Percentiles rank a stretch among this genome's conserved stretches.
Conservation (phyloP, 805 yeast genomes). For the Kodamaea jinghongensis region DNA sequence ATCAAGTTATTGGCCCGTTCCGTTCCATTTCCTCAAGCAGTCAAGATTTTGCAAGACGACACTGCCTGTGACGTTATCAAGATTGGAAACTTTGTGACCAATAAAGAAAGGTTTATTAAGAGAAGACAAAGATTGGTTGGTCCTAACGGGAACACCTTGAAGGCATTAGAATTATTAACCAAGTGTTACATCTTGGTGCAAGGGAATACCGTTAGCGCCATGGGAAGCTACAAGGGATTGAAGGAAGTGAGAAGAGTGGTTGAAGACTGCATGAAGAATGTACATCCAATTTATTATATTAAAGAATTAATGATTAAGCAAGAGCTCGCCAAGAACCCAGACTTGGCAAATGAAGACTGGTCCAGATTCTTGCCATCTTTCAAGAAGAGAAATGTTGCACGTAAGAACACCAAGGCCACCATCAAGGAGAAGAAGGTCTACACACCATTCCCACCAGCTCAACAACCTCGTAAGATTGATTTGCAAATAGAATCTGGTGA, state of each 20-base stretch:
- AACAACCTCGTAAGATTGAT: conserved; percentile 95
- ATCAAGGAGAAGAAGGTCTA: conserved; percentile 71
- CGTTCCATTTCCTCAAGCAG: conserved; percentile 95
- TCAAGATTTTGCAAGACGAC: conserved; percentile 86
- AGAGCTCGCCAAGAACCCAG: conserved; percentile 93
- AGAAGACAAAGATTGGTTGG: conserved; percentile 96
- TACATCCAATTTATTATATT: conserved; percentile 97
- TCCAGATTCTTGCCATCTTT: conserved; percentile 92
- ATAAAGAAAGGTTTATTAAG: conserved; percentile 91
- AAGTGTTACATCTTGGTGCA: conserved; percentile 94
- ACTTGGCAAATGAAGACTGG: conserved; percentile 95
- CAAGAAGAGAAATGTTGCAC: conserved; percentile 92
- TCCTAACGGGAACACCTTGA: conserved; percentile 94
- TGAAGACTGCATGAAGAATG: conserved; percentile 95
- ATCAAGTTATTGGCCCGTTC: conserved; percentile 92
- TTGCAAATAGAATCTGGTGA: conserved; percentile 98
- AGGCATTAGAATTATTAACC: conserved; percentile 93
- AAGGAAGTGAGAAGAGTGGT: conserved; percentile 91
- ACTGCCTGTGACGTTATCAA: conserved; percentile 94
- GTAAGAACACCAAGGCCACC: conserved; percentile 78
- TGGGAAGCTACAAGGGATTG: conserved; percentile 94
- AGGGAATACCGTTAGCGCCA: conserved; percentile 94
- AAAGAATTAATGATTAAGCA: conserved; percentile 97
- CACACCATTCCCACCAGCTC: conserved; percentile 99
- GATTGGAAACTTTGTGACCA: conserved; percentile 84